Evolutionary conservation across 2,329 filamentous ascomycete genomes (phyloP).

Genomic region (Scedosporium aurantiacum): DNA sequence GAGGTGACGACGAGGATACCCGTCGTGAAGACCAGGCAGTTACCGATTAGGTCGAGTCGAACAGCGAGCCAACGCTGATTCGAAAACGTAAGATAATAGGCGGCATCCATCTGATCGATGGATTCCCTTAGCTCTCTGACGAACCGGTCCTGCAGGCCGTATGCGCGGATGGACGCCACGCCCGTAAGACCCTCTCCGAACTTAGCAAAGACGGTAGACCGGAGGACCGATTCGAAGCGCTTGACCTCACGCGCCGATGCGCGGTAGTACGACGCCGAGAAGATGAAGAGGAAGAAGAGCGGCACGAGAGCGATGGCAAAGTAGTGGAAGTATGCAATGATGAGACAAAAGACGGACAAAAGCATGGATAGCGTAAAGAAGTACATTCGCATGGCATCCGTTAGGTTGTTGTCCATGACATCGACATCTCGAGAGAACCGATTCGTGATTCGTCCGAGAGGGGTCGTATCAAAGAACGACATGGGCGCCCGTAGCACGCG

Average conservation of each 20-base stretch:
- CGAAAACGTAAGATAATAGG: slow-evolving; percentile 89
- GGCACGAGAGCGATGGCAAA: slow-evolving; percentile 55
- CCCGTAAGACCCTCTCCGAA: slow-evolving; percentile 84
- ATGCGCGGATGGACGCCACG: slow-evolving; percentile 77
- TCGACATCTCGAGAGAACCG: slow-evolving; percentile 93
- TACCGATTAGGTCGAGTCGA: slow-evolving; percentile 75
- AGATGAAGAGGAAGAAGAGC: slow-evolving; percentile 65
- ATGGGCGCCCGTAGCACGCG: slow-evolving; percentile 63
- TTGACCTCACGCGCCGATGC: slow-evolving; percentile 89
- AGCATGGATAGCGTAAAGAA: slow-evolving; percentile 77
- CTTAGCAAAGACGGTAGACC: slow-evolving; percentile 79
- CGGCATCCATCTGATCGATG: slow-evolving; percentile 86
- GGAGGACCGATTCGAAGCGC: slow-evolving; percentile 80
- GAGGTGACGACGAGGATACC: slow-evolving; percentile 88
- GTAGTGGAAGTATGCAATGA: slow-evolving; percentile 92
- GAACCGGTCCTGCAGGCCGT: slow-evolving; percentile 71
- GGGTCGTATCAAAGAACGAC: slow-evolving; percentile 96
- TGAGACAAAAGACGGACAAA: slow-evolving; percentile 71
- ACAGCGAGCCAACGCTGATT: slow-evolving; percentile 91
- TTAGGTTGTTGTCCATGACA: slow-evolving; percentile 88
- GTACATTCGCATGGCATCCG: slow-evolving; percentile 87
- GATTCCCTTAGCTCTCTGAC: slow-evolving; percentile 54
- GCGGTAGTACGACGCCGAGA: slow-evolving; percentile 80
- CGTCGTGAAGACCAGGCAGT: slow-evolving; percentile 72
- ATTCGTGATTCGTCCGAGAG: slow-evolving; percentile 88